phyloP scores from a whole-genome alignment of 1,139 yeast genomes.

The Sugiyamaella pinicola region DNA sequence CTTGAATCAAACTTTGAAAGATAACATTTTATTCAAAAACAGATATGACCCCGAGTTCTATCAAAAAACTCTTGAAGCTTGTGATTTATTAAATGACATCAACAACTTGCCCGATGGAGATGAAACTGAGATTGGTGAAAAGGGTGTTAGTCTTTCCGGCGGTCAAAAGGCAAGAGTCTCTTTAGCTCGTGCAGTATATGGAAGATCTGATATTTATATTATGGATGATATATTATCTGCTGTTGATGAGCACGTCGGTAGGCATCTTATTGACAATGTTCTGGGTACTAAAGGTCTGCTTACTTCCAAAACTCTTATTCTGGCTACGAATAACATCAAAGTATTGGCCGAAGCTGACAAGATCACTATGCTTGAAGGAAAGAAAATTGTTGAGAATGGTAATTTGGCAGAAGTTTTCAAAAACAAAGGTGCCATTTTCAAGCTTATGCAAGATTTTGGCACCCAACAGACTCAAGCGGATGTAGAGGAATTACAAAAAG shows the following conservation, averaged over 20 bases:
- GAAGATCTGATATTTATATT: conserved; percentile 76
- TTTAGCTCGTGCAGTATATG: conserved; percentile 82
- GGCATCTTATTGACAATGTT: conserved; percentile 60
- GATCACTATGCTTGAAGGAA: conserved; percentile 59
- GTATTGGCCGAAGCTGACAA: conserved; percentile 69
- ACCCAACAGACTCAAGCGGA: conserved; percentile 30
- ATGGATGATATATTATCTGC: conserved; percentile 81
- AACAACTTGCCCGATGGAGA: conserved; percentile 78
- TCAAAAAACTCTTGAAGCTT: conserved; percentile 67
- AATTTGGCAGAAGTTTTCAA: conserved; percentile 34
- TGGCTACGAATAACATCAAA: conserved; percentile 78
- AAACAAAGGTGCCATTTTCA: conserved; percentile 27
- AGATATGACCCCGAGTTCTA: conserved; percentile 69
- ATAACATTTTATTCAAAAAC: conserved; percentile 78
- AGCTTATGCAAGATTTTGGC: conserved; percentile 42
- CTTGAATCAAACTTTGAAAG: conserved; percentile 69
- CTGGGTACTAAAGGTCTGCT: conserved; percentile 67
- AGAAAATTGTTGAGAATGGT: conserved; percentile 52
- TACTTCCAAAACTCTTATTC: conserved; percentile 64
- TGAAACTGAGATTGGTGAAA: conserved; percentile 82
- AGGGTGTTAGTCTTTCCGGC: conserved; percentile 84
- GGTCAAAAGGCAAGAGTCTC: conserved; percentile 89
- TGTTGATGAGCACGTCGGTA: conserved; percentile 82
- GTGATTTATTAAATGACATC: conserved; percentile 71
- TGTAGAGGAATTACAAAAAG: conserved; percentile 17